phyloP scores from a whole-genome alignment of 495 filamentous ascomycete species.

The Hypoxylon subgilvum region DNA sequence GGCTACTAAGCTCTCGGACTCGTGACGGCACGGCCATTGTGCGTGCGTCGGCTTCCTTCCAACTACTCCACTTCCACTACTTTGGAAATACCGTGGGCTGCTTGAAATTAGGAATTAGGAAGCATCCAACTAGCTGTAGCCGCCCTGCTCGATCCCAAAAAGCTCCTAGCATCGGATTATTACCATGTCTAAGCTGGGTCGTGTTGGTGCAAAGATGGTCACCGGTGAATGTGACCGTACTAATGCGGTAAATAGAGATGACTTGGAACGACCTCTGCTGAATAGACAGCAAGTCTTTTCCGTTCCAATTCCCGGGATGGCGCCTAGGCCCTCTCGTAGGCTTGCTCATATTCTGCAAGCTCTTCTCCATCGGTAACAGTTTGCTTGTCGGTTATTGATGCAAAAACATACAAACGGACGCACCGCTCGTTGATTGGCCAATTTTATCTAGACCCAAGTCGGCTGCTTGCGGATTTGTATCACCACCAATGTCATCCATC shows the following conservation, averaged over 20 bases:
- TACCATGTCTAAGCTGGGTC: slow-evolving; percentile 22
- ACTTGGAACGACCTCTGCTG: slow-evolving; percentile 3
- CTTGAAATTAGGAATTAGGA: slow-evolving; percentile 6
- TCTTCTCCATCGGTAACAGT: slow-evolving; percentile 7
- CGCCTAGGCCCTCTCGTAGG: slow-evolving; percentile 4
- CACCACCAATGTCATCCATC: slow-evolving; percentile 32
- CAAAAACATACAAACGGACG: background rate
- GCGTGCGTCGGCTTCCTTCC: slow-evolving; percentile 20
- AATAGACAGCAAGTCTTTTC: slow-evolving; percentile 8
- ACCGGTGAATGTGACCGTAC: slow-evolving; percentile 24
- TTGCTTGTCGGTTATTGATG: background rate
- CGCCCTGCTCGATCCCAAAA: slow-evolving; percentile 9
- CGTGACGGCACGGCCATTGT: slow-evolving; percentile 28
- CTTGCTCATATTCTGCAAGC: slow-evolving; percentile 14
- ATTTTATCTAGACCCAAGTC: slow-evolving; percentile 11
- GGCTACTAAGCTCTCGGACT: slow-evolving; percentile 19
- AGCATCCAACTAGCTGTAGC: slow-evolving; percentile 24
- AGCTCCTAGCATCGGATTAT: slow-evolving; percentile 3
- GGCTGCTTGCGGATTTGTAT: slow-evolving; percentile 19
- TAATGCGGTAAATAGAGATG: slow-evolving; percentile 20
- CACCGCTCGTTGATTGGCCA: slow-evolving; percentile 17
- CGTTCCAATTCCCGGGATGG: slow-evolving; percentile 17
- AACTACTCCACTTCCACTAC: too few species aligned
- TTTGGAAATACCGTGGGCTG: slow-evolving; percentile 7
- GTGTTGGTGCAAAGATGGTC: slow-evolving; percentile 23